Base-by-base conservation (phyloP, 1,139 yeast genomes). In the Candida dubliniensis region DNA sequence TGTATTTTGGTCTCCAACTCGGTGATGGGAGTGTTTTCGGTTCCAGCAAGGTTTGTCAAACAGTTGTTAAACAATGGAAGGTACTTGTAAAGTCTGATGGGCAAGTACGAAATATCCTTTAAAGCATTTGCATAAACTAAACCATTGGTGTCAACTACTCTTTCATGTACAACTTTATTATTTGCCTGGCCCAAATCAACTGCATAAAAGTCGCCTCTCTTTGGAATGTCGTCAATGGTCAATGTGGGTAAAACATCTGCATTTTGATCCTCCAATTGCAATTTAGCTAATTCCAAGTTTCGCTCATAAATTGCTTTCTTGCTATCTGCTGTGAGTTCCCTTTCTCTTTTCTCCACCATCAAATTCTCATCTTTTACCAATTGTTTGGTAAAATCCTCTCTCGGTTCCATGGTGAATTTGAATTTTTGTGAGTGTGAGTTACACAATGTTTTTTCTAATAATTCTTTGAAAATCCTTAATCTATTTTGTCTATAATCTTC, bases 1-100 rank as follows among this genome's bases (percentile, higher is more conserved):
- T 85, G 88, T 51, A 95, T 90, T 43, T 82, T 81, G 49, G 93
- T 90, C 60, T 93, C 99, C 48, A 93, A 76, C 37, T 83, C 86
- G 14, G 90, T 87, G 76, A 88, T 87, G 1, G 85, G 63, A 45
- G 84, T 82, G 7, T 66, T 59, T 3, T 68, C 60, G 0, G 99
- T 91, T 12, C 99, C 99, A 0, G 78, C 77, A 50, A 93, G 74
- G 57, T 85, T 88, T 3, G 95, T 86, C 51, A 91, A 72, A 42
- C 96, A 87, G 24, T 84, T 85, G 9, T 86, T 72, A 64, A 87
- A 93, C 38, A 95, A 63, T 0, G 96, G 88, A 50, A 95, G 64
- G 54, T 78, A 89, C 30, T 84, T 83, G 49, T 83, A 76, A 40
- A 85, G 71, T 14, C 79, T 79, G 2, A 69, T 55, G 10, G 96